Evolutionary conservation across 768 basidiomycete genomes (phyloP).

Genomic region (Rossbeevera mucosa): DNA sequence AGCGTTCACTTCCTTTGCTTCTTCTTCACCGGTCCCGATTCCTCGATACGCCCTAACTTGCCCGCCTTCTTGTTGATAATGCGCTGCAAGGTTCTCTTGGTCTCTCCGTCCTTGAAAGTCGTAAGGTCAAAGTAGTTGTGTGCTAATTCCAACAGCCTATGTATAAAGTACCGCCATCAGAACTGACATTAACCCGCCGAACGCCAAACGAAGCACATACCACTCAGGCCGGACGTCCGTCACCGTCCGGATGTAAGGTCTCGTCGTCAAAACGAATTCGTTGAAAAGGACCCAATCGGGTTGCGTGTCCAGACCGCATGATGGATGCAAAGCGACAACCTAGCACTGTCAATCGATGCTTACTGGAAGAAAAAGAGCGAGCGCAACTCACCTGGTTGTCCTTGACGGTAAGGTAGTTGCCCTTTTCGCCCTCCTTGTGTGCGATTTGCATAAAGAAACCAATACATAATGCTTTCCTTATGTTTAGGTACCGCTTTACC

Average conservation of each 20-base stretch:
- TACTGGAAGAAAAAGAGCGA: background rate
- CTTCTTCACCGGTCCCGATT: constrained; percentile 10
- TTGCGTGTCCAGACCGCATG: constrained; percentile 79
- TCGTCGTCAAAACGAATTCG: constrained; percentile 90
- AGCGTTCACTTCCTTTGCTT: constrained; percentile 7
- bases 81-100: constrained; percentile 59
- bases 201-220: constrained; percentile 38
- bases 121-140: constrained; percentile 64
- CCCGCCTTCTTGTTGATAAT: constrained; percentile 50
- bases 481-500: constrained; percentile 63
- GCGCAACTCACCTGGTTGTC: constrained; percentile 72
- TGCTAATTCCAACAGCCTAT: constrained; percentile 62
- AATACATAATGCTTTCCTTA: constrained; percentile 79
- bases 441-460: constrained; percentile 99
- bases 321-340: constrained; percentile 54
- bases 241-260: constrained; percentile 87
- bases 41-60: constrained; percentile 27
- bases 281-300: constrained; percentile 94
- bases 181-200: background rate
- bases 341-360: background rate
- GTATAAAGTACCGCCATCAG: constrained; percentile 18
- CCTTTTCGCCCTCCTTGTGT: constrained; percentile 90
- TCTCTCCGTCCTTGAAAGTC: constrained; percentile 64
- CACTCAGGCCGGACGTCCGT: constrained; percentile 85
- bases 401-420: constrained; percentile 85